Base-by-base conservation (phyloP, 1,284 basidiomycete genomes). In the Tilletiaria anomala region DNA sequence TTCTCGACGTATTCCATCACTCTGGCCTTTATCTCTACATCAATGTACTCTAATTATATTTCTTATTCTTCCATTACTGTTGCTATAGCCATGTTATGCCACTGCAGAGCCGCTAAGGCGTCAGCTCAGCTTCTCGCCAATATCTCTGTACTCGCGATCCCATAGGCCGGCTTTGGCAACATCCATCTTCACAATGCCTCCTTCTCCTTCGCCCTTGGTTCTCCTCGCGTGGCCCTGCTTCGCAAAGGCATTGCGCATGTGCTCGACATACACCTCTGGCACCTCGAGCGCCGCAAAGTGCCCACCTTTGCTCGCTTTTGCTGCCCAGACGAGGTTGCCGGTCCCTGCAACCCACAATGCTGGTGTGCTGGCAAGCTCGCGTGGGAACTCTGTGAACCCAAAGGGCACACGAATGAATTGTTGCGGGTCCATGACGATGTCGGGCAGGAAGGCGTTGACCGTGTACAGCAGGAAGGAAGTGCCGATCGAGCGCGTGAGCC, bases 251-350 rank as follows among this genome's bases (percentile, higher is more conserved):
- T 50, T 48, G 10, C 55, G 38, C 29, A 57, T n/a, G 35, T 57
- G 55, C 32, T 32, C 51, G 39, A 51, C 38, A 39, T 53, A 57
- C 38, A 53, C 44, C n/a, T n/a, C 32, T 3, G 55, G 55, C 34
- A 48, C 52, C 32, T 57, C 55, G 34, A 53, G 48, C 2, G 53
- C 53, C 12, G 55, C 53, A 53, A 57, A 57, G 44, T 57, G 55
- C 17, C 55, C 55, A n/a, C 53, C 55, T 3, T 41, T 35, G 2
- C 43, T 43, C n/a, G 38, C 33, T 32, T 50, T 54, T 16, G 47
- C 51, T 11, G 47, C 36, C 54, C 54, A 56, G 10, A 44, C 37
- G 23, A 49, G 44, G 35, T 50, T 46, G 16, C 53, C 53, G 4
- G 53, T 55, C 8, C 43, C 37, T 18, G 50, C 50, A 23, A 53